Conservation (phyloP, 441 rosid species). For the Pelargonium myrrhifolium region DNA sequence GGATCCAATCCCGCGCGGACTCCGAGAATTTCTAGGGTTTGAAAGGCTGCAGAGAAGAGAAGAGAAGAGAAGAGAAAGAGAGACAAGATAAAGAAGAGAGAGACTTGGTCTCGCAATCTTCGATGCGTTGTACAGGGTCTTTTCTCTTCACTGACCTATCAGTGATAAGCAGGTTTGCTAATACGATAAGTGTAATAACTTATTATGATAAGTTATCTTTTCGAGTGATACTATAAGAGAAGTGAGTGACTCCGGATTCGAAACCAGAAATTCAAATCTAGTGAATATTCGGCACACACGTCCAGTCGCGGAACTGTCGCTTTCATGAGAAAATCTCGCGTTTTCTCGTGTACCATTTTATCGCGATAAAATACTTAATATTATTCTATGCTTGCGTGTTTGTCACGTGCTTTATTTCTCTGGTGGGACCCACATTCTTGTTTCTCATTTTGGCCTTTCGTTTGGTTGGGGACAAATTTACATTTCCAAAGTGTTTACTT, state of each 20-base stretch:
- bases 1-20: constrained; percentile 21
- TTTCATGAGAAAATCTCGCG: constrained; percentile 18
- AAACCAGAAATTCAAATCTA: constrained; percentile 66
- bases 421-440: no score
- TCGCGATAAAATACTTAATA: no score
- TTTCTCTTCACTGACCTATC: constrained; percentile 41
- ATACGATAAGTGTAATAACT: rapidly evolving
- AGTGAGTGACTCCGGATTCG: constrained; percentile 52
- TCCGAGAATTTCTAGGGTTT: constrained; percentile 68
- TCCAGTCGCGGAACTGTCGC: constrained; percentile 59
- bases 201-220: constrained; percentile 18
- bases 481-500: no score
- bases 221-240: constrained; percentile 22
- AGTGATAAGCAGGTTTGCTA: rapidly evolving
- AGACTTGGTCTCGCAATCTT: constrained; percentile 67
- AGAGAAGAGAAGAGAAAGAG: constrained; percentile 10
- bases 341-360: no score
- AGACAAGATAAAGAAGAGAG: constrained; percentile 25
- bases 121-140: constrained; percentile 66
- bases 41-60: constrained; percentile 49
- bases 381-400: no score
- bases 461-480: no score
- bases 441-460: no score
- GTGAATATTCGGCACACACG: constrained; percentile 76
- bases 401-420: no score